These are phyloP conservation scores for Candida insectalens DNA, from an alignment of 805 yeast species.

Conservation along the genomic window DNA sequence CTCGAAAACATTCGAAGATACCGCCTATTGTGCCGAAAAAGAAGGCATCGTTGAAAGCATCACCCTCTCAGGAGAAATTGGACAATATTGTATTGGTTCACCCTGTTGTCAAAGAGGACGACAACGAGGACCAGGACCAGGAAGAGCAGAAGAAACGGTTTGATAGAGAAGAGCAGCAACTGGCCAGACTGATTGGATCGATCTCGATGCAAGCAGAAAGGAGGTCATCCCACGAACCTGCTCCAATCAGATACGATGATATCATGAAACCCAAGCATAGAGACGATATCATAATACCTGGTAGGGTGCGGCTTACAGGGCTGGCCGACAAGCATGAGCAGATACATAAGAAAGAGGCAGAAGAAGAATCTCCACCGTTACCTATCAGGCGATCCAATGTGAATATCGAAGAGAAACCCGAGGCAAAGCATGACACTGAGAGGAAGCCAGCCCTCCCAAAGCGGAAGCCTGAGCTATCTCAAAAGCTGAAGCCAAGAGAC, in stretches of 20 bases:
- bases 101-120: conserved; percentile 10
- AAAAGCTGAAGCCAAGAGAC: conserved; percentile 11
- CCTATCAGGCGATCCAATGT: neutral
- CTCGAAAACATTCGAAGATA: conserved; percentile 7
- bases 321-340: neutral
- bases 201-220: conserved; percentile 4
- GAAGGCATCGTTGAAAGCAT: conserved; percentile 6
- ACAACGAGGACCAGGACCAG: neutral
- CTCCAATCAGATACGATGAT: conserved; percentile 15
- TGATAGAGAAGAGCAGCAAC: conserved; percentile 1
- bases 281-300: too few species aligned
- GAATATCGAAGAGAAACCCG: neutral
- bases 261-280: conserved; percentile 9
- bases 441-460: too few species aligned
- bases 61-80: neutral
- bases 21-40: conserved; percentile 22
- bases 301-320: too few species aligned
- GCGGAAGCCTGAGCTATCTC: conserved; percentile 1
- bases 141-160: neutral
- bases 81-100: conserved; percentile 8
- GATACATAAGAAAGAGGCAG: neutral
- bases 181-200: conserved; percentile 6
- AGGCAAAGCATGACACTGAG: neutral
- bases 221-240: conserved; percentile 11
- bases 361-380: neutral